Base-by-base conservation (phyloP, 495 filamentous ascomycete species). In the Xylaria cubensis region DNA sequence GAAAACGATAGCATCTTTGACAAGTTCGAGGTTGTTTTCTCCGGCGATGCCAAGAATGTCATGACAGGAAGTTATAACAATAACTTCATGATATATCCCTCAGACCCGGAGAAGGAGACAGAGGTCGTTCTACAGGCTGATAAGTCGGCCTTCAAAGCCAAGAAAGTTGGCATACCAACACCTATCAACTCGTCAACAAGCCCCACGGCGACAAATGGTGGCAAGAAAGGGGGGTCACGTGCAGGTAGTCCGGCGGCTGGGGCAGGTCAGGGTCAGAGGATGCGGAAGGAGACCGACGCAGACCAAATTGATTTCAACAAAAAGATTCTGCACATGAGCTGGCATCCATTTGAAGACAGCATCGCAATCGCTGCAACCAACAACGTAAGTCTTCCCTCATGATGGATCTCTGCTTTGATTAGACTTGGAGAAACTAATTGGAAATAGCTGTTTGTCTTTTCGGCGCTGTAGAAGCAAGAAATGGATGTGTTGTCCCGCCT, bases 11-110 rank as follows among this genome's bases (percentile, higher is more conserved):
- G 94, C 82, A 99, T 99, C 79, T 99, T 99, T 77, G 96, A 99
- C 87, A 99, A 99, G 82, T 99, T 99, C 74, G 96, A 99, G 84
- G 96, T 99, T 69, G 97, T 98, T 50, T 98, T 99, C 83, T 98
- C 95, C 4, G 96, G 96, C 19, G 96, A 98, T 81, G 94, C 94
- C 10, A 95, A 97, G 86, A 98, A 99, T 77, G 96, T 98, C 71
- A 99, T 99, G 96, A 99, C 96, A 7, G 96, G 96, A 75, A 97
- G 93, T 80, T 99, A 99, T 86, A 99, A 99, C 89, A 99, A 99
- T 84, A 99, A 99, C 84, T 99, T 99, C 87, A 99, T 99, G 96
- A 99, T 99, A 76, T 99, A 99, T 82, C 96, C 96, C 0, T 96
- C 95, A 42, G 95, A 98, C 75, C 93, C 94, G 7, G 92, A 94